Conservation (phyloP, 768 basidiomycete species). For the Russula dissimulans region DNA sequence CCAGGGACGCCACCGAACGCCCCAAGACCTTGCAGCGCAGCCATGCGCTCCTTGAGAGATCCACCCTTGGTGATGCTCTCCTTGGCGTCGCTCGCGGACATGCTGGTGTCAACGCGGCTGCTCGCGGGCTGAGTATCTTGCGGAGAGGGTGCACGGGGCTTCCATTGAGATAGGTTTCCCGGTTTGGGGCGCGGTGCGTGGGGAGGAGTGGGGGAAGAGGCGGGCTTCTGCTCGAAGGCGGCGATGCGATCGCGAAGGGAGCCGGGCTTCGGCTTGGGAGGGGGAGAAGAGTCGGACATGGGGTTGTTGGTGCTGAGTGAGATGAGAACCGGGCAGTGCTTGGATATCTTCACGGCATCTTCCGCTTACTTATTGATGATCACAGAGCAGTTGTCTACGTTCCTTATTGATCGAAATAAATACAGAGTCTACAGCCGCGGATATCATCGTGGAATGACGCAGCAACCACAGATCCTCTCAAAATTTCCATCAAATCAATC, state of each 20-base stretch:
- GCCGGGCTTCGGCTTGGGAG: constrained; percentile 58
- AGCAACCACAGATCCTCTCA: background rate
- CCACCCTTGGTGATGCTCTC: constrained; percentile 73
- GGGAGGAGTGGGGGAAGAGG: constrained; percentile 30
- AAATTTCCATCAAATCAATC: background rate
- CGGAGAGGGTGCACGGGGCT: constrained; percentile 49
- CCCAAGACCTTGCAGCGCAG: constrained; percentile 77
- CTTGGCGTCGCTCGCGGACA: constrained; percentile 83
- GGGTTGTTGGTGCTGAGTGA: background rate
- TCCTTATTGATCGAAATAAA: too few species aligned
- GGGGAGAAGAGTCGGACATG: constrained; percentile 54
- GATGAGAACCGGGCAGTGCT: too few species aligned
- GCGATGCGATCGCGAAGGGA: constrained; percentile 85
- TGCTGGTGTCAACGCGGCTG: constrained; percentile 31
- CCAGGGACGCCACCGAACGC: constrained; percentile 52
- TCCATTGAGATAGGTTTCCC: constrained; percentile 54
- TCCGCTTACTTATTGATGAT: too few species aligned
- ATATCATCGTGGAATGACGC: background rate
- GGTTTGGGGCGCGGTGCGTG: constrained; percentile 54
- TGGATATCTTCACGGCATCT: too few species aligned
- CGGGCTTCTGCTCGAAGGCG: constrained; percentile 66
- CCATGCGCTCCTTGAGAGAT: constrained; percentile 91
- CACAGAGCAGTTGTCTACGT: too few species aligned
- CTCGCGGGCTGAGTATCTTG: constrained; percentile 28
- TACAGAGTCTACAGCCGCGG: background rate